phyloP scores from a whole-genome alignment of 257 asterid genomes.

The Mentha longifolia region DNA sequence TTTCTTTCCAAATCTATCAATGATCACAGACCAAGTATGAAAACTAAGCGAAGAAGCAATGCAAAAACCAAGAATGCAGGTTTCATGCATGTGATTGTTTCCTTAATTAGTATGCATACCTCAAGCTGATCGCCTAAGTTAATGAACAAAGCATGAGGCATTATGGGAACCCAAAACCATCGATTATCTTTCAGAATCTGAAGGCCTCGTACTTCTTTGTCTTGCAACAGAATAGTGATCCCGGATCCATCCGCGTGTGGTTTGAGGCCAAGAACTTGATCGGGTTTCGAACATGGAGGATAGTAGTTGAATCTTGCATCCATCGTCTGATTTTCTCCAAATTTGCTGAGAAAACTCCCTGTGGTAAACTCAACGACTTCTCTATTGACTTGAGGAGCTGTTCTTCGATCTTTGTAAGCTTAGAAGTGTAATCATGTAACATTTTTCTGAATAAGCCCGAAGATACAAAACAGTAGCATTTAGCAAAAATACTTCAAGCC shows the following conservation, averaged over 20 bases:
- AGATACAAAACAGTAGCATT: background rate
- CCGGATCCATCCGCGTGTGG: constrained; percentile 75
- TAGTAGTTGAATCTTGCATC: constrained; percentile 64
- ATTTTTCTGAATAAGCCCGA: constrained; percentile 37
- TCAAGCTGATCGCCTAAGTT: constrained; percentile 74
- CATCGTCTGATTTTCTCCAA: constrained; percentile 43
- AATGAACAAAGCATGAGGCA: constrained; percentile 56
- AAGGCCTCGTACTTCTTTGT: constrained; percentile 67
- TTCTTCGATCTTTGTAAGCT: constrained; percentile 28
- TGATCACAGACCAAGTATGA: background rate
- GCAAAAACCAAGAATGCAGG: background rate
- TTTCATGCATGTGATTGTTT: background rate
- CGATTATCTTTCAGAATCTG: constrained; percentile 57
- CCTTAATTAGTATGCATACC: constrained; percentile 35
- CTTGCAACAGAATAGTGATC: constrained; percentile 64
- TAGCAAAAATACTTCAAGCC: background rate
- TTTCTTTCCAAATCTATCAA: background rate
- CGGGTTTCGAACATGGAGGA: constrained; percentile 73
- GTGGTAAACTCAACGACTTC: constrained; percentile 48
- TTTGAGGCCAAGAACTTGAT: constrained; percentile 61
- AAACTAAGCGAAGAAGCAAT: background rate
- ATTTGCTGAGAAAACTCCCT: constrained; percentile 48
- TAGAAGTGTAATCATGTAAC: constrained; percentile 43
- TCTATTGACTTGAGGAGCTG: constrained; percentile 53
- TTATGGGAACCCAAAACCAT: constrained; percentile 59